Base-by-base conservation (phyloP, 225 moss, liverwort and hornwort species). In the Physcomitrellopsis africana region DNA sequence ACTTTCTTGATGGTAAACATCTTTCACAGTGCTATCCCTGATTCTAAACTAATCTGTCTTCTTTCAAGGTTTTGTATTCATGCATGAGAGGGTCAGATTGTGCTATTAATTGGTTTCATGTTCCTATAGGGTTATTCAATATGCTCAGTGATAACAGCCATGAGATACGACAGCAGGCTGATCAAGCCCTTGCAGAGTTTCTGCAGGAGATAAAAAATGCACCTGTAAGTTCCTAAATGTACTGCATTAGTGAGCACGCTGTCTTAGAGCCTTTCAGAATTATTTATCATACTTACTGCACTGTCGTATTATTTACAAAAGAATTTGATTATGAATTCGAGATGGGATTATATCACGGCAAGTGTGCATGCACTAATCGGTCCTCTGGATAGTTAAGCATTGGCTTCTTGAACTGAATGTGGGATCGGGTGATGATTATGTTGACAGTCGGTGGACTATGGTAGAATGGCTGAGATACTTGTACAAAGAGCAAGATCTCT, bases 101-200 rank as follows among this genome's bases (percentile, higher is more conserved):
- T 52, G 27, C 23, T 20, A 29, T 48, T 45, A 11, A 62, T 20
- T 46, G 20, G 9, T 79, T 11, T n/a, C 37, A 55, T 55, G 49
- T 42, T 67, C 44, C 73, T 77, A 69, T 76, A 96, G 96, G 96
- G 59, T 85, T 97, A 24, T 97, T 97, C 75, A 94, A 94, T 63
- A 97, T 97, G 97, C 84, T 97, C 59, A 93, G 94, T 85, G 94
- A 94, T 82, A 68, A 83, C 60, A 91, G 89, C 78, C 90, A 85
- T 85, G 97, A 97, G 81, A 85, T 93, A 71, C 89, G 97, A 58
- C 86, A 89, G 79, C 87, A 97, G 79, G 97, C 97, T 79, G 94
- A 97, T 77, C 84, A 81, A 72, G 97, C 97, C 60, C 97, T 97
- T 65, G 68, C 77, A 49, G 97, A 97, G 77, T 97, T 97, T 77